Evolutionary conservation across 768 basidiomycete genomes (phyloP).

Genomic region (Russula lepida): DNA sequence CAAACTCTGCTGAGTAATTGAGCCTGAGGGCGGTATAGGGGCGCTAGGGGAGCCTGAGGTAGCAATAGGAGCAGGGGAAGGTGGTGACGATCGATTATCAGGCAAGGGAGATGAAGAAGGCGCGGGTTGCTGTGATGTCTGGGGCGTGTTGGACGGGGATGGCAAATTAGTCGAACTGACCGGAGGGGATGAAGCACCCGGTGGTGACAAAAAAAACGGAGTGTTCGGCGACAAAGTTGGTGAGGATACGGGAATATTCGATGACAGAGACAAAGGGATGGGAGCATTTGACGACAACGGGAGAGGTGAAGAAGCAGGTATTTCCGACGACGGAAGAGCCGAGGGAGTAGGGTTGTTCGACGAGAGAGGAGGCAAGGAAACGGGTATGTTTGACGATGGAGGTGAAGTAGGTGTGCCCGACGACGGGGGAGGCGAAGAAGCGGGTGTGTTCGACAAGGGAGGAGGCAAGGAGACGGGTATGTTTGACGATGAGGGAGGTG

Average conservation of each 20-base stretch:
- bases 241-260: not conserved
- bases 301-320: no score
- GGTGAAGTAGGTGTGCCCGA: no score
- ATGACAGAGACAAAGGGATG: not conserved
- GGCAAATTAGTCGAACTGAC: not conserved
- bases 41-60: not conserved
- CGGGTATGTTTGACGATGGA: not conserved
- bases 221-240: not conserved
- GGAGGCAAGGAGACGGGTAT: not conserved
- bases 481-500: not conserved
- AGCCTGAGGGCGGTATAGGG: not conserved
- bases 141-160: not conserved
- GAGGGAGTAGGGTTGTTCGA: no score
- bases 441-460: no score
- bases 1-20: not conserved
- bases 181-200: not conserved
- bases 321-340: no score
- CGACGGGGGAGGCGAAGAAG: no score
- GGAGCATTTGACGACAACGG: no score
- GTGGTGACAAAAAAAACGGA: not conserved
- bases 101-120: not conserved
- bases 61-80: not conserved
- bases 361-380: not conserved
- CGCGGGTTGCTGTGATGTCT: not conserved
- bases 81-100: not conserved